Evolutionary conservation across 2,329 filamentous ascomycete genomes (phyloP).

Genomic region (Rugonectria rugulosa): DNA sequence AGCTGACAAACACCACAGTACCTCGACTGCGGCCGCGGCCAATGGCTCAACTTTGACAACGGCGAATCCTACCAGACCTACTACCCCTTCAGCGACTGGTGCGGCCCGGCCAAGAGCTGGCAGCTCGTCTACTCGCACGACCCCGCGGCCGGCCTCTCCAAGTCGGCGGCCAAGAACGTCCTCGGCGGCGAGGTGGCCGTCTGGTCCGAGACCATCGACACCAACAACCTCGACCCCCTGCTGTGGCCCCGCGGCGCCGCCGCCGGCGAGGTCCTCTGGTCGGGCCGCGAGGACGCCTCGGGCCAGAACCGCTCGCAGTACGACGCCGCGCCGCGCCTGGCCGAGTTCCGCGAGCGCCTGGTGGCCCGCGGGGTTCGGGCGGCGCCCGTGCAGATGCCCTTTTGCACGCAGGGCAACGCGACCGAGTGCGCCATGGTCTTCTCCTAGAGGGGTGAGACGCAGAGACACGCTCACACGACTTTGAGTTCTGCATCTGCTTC

Average conservation of each 20-base stretch:
- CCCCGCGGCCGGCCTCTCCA: constrained; percentile 70
- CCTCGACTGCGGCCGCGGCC: constrained; percentile 82
- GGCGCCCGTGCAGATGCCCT: constrained; percentile 72
- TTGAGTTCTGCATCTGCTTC: background rate
- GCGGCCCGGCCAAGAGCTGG: constrained; percentile 82
- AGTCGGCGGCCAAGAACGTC: constrained; percentile 69
- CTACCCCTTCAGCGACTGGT: constrained; percentile 84
- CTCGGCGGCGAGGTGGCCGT: constrained; percentile 83
- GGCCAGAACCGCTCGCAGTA: constrained; percentile 77
- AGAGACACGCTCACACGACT: background rate
- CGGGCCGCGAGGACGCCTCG: constrained; percentile 68
- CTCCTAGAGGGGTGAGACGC: constrained; percentile 7
- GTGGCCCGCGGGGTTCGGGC: constrained; percentile 71
- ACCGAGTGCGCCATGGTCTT: constrained; percentile 36
- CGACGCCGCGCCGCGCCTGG: constrained; percentile 72
- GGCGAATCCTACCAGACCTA: constrained; percentile 57
- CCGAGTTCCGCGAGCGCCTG: constrained; percentile 79
- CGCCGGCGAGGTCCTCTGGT: constrained; percentile 83
- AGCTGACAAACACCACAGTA: constrained; percentile 61
- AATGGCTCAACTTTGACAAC: constrained; percentile 77
- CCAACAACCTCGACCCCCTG: constrained; percentile 75
- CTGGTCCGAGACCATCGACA: constrained; percentile 83
- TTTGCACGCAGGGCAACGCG: constrained; percentile 42
- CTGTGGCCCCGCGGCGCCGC: constrained; percentile 81
- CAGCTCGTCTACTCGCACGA: constrained; percentile 82